phyloP scores from a whole-genome alignment of 306 rosid genomes.

The Pueraria montana region DNA sequence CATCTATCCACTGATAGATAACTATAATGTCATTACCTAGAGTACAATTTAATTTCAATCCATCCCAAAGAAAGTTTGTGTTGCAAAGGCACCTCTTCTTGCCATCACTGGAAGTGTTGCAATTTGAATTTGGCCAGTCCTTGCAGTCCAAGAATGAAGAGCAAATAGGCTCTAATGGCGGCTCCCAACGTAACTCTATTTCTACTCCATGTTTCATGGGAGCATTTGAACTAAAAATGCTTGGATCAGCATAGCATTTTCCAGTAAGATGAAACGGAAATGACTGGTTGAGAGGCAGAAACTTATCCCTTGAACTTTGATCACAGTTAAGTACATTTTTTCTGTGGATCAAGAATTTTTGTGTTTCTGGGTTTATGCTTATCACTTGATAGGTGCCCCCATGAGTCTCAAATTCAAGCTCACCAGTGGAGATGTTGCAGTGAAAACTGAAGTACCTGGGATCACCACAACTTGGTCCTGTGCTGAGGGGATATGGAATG shows the following conservation, averaged over 20 bases:
- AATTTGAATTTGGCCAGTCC: conserved; percentile 77
- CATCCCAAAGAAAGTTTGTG: conserved; percentile 63
- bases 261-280: conserved; percentile 65
- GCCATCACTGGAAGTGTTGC: conserved; percentile 63
- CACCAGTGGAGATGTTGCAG: conserved; percentile 66
- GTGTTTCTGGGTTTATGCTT: conserved; percentile 60
- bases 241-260: conserved; percentile 59
- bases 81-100: conserved; percentile 69
- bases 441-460: conserved; percentile 62
- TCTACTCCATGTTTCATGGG: conserved; percentile 60
- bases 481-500: conserved; percentile 82
- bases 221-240: conserved; percentile 51
- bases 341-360: conserved; percentile 58
- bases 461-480: conserved; percentile 74
- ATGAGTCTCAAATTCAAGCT: conserved; percentile 62
- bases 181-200: conserved; percentile 67
- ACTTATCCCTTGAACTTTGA: conserved; percentile 45
- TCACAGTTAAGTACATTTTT: conserved; percentile 55
- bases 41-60: conserved; percentile 67
- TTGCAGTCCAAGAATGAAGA: conserved; percentile 66
- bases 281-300: conserved; percentile 63
- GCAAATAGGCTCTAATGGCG: conserved; percentile 67
- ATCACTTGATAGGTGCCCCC: conserved; percentile 62
- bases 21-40: conserved; percentile 50
- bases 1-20: background rate